Base-by-base conservation (phyloP, 2,329 filamentous ascomycete genomes). In the Calonectria ilicicola region DNA sequence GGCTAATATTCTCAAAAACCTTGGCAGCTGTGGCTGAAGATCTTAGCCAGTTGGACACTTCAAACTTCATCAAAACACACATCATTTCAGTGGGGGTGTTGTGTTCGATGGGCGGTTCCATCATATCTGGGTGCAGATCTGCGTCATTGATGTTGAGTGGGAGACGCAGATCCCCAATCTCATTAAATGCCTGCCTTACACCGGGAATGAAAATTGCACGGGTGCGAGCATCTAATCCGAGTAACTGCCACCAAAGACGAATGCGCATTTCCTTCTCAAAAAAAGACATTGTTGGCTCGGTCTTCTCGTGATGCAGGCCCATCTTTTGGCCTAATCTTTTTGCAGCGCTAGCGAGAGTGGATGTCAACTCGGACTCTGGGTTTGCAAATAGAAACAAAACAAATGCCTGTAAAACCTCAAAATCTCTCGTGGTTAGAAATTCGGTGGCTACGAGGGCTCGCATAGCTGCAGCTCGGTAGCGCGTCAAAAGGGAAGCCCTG, bases 121-220 rank as follows among this genome's bases (percentile, higher is more conserved):
- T 81, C 86, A 89, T 89, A 7, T 84, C 83, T 0, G 89, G 88
- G n/a, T 84, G 80, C 2, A 92, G 80, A 46, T 90, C 88, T 6
- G 78, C 78, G 73, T 92, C 90, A 65, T 91, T 88, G 63, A 91
- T 81, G 69, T 92, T 92, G 2, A 89, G 81, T 1, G 90, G 89
- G 76, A 89, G 84, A 32, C 75, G 73, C 2, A 75, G n/a, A 14
- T 76, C 64, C 2, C 72, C 74, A 14, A 76, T 63, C 1, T 79
- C 75, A 14, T 44, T 64, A 5, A 44, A 27, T 21, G 71, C 46
- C 0, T 47, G 17, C 27, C 75, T 75, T 1, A 67, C 51, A 1
- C 68, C 77, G 0, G 73, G 75, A 0, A 42, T 64, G 4, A 17
- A 73, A 12, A 40, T 56, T 14, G 47, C 69, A 4, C 72, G 74